Evolutionary conservation across 2,329 filamentous ascomycete genomes (phyloP).

Genomic region (Annulohypoxylon truncatum): DNA sequence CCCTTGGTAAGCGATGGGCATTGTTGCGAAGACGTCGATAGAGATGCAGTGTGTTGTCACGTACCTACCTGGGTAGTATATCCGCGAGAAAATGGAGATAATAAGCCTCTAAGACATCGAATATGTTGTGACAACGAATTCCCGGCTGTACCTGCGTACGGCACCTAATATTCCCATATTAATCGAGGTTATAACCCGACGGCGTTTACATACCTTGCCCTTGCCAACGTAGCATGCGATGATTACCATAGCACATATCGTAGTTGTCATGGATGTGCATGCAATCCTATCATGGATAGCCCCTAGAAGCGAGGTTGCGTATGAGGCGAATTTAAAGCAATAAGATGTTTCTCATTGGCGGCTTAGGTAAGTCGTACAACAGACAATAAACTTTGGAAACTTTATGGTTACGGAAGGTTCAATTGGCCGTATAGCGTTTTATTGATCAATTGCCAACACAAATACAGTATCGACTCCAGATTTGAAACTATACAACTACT

Average conservation of each 20-base stretch:
- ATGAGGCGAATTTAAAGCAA: constrained; percentile 18
- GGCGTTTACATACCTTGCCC: constrained; percentile 7
- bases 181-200: constrained; percentile 8
- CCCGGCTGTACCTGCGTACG: constrained; percentile 24
- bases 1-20: background rate
- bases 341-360: background rate
- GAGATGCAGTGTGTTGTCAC: background rate
- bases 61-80: background rate
- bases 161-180: constrained; percentile 2
- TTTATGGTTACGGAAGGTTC: background rate
- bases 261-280: constrained; percentile 3
- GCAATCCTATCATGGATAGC: background rate
- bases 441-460: background rate
- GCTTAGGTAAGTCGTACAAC: background rate
- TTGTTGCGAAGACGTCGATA: background rate
- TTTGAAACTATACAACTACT: background rate
- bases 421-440: background rate
- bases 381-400: background rate
- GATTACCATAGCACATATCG: background rate
- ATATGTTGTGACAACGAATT: constrained; percentile 2
- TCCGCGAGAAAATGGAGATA: background rate
- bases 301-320: constrained; percentile 1
- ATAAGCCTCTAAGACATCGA: constrained; percentile 11
- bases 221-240: background rate
- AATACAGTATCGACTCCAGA: background rate